These are phyloP conservation scores for Teunomyces barrocoloradensis DNA, from an alignment of 805 yeast species.

Conservation along the genomic window DNA sequence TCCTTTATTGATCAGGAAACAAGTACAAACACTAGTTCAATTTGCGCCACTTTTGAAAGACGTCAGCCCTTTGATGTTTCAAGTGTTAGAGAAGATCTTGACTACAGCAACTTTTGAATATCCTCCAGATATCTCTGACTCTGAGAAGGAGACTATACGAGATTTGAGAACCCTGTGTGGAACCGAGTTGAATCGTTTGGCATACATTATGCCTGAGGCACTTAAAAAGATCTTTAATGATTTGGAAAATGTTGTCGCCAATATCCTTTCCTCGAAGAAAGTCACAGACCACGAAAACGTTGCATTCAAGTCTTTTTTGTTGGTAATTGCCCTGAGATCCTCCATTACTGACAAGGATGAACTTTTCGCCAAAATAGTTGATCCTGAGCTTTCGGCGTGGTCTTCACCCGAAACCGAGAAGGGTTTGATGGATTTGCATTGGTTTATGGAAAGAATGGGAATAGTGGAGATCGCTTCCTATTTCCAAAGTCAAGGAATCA, in stretches of 20 bases:
- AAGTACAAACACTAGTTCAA: slow-evolving; percentile 89
- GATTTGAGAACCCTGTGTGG: slow-evolving; percentile 92
- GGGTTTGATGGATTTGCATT: slow-evolving; percentile 83
- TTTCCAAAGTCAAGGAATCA: slow-evolving; percentile 77
- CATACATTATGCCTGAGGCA: slow-evolving; percentile 91
- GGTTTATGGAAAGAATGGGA: slow-evolving; percentile 98
- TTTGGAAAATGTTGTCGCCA: slow-evolving; percentile 75
- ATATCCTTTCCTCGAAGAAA: slow-evolving; percentile 63
- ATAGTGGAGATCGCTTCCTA: slow-evolving; percentile 91
- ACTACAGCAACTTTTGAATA: slow-evolving; percentile 80
- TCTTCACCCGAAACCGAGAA: slow-evolving; percentile 86
- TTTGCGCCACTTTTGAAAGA: slow-evolving; percentile 88
- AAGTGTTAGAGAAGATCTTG: slow-evolving; percentile 80
- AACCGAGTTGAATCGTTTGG: slow-evolving; percentile 89
- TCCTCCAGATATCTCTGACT: slow-evolving; percentile 66
- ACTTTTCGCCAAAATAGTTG: slow-evolving; percentile 82
- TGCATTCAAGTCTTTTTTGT: slow-evolving; percentile 85
- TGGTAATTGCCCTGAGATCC: slow-evolving; percentile 89
- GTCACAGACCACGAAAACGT: slow-evolving; percentile 89
- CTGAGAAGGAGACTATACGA: slow-evolving; percentile 73
- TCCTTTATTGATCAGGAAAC: slow-evolving; percentile 78
- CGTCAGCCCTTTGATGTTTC: slow-evolving; percentile 69
- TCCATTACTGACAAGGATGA: slow-evolving; percentile 70
- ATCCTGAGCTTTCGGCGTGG: slow-evolving; percentile 92
- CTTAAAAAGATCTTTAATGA: slow-evolving; percentile 77